Base-by-base conservation (phyloP, 1,284 basidiomycete genomes). In the Filobasidium uniguttulatum region DNA sequence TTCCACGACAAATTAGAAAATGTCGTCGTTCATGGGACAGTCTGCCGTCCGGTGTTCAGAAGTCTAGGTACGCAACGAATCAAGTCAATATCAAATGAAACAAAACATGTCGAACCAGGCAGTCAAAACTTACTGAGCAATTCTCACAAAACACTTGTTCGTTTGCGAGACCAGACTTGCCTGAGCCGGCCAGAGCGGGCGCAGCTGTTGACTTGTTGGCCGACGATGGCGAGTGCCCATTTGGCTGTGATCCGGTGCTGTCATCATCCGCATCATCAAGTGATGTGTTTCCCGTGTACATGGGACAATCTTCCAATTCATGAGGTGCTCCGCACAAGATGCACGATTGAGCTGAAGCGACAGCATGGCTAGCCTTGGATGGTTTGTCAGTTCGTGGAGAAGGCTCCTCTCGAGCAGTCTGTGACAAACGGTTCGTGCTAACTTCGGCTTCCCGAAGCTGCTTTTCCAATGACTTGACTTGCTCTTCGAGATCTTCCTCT, bases 401-500 rank as follows among this genome's bases (percentile, higher is more conserved):
- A 7, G 37, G n/a, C 15, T 40, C 35, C 40, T 15, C 17, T 23
- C 41, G 40, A 36, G 48, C 40, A 43, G 23, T 28, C 30, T 23
- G 40, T 33, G 30, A 43, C n/a, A n/a, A n/a, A n/a, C 19, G 30
- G 22, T 22, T 26, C 23, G 40, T 44, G 20, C 15, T 36, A 33
- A 20, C 37, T 38, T 51, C 59, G 38, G 60, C 48, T 36, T 65
- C 60, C 22, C 60, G 58, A 59, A 84, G 83, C 41, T 85, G 71
- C 3, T 77, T 76, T 56, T 85, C 79, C 3, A 43, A 26, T 26
- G 10, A 8, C 12, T 23, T 26, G 34, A 91, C 69, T 60, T 89
- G 85, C 59, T 80, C 80, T 63, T 93, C 89, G 33, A 94, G 79
- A 61, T 91, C 89, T 62, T 90, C 89, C 77, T 94, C 88, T 46